phyloP scores from a whole-genome alignment of 371 early-diverging fungal genomes.

The Edhazardia aedis region DNA sequence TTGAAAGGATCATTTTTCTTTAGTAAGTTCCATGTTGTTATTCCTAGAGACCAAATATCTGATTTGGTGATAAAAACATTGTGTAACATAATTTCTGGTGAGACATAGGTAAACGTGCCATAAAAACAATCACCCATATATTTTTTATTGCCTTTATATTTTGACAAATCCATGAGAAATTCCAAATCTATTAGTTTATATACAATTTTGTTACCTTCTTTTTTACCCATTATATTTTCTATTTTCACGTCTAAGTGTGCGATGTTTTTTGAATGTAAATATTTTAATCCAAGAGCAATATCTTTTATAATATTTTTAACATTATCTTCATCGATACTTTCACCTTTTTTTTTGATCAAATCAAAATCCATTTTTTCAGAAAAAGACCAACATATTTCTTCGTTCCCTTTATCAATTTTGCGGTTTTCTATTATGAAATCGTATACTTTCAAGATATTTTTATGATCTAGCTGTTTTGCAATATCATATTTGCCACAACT shows the following conservation, averaged over 20 bases:
- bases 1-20: slow-evolving; percentile 32
- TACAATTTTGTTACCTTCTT: slow-evolving; percentile 8
- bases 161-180: slow-evolving; percentile 20
- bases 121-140: slow-evolving; percentile 37
- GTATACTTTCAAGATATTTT: too few relatives aligned
- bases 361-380: too few relatives aligned
- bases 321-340: slow-evolving; percentile 39
- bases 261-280: slow-evolving; percentile 37
- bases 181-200: slow-evolving; percentile 48
- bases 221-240: slow-evolving; percentile 45
- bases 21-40: slow-evolving; percentile 27
- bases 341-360: too few relatives aligned
- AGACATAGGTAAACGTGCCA: slow-evolving; percentile 48
- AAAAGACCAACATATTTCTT: too few relatives aligned
- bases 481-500: too few relatives aligned
- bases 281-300: slow-evolving; percentile 33
- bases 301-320: slow-evolving; percentile 38
- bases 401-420: too few relatives aligned
- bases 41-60: slow-evolving; percentile 47
- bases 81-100: slow-evolving; percentile 43
- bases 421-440: too few relatives aligned
- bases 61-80: slow-evolving; percentile 37
- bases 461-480: too few relatives aligned
- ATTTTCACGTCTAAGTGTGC: slow-evolving; percentile 47
- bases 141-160: slow-evolving; percentile 16